Percentiles rank a stretch among this genome's conserved stretches.
phyloP scores from a whole-genome alignment of 139 green algal species.

The Edaphochlamys debaryana region DNA sequence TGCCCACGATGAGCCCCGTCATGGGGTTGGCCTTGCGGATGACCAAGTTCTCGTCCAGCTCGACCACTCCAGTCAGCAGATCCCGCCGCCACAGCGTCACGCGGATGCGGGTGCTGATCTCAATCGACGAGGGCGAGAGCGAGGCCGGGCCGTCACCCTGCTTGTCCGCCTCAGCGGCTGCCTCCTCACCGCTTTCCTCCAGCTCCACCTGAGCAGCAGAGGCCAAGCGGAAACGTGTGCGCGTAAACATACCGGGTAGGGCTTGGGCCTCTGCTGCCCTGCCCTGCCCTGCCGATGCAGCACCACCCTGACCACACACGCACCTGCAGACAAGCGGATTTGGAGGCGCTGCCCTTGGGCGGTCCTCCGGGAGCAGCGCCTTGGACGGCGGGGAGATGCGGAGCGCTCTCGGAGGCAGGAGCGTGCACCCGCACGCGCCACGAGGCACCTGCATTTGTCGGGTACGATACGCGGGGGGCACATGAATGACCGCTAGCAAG shows the following conservation, averaged over 20 bases:
- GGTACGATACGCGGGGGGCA: not conserved
- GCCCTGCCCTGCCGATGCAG: too few species aligned
- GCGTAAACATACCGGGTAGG: too few species aligned
- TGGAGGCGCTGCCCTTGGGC: not conserved
- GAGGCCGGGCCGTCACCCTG: not conserved
- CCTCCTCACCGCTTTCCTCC: not conserved
- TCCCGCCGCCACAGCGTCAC: slow-evolving; percentile 44
- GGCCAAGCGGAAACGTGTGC: too few species aligned
- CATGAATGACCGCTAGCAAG: not conserved
- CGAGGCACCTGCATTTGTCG: not conserved
- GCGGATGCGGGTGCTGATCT: not conserved
- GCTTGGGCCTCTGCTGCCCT: too few species aligned
- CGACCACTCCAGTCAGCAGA: slow-evolving; percentile 37
- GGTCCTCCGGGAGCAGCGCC: too few species aligned
- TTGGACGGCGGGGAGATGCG: not conserved
- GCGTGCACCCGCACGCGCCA: slow-evolving; percentile 9
- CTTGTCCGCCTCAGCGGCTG: not conserved
- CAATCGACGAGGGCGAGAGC: not conserved
- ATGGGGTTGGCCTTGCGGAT: slow-evolving; percentile 15
- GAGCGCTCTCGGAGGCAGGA: not conserved
- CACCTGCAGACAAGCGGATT: slow-evolving; percentile 28
- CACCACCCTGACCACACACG: not conserved
- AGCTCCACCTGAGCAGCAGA: not conserved
- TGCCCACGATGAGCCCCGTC: slow-evolving; percentile 32
- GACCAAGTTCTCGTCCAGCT: slow-evolving; percentile 42